Base-by-base conservation (phyloP, 768 basidiomycete genomes). In the Tephrocybe sp. region DNA sequence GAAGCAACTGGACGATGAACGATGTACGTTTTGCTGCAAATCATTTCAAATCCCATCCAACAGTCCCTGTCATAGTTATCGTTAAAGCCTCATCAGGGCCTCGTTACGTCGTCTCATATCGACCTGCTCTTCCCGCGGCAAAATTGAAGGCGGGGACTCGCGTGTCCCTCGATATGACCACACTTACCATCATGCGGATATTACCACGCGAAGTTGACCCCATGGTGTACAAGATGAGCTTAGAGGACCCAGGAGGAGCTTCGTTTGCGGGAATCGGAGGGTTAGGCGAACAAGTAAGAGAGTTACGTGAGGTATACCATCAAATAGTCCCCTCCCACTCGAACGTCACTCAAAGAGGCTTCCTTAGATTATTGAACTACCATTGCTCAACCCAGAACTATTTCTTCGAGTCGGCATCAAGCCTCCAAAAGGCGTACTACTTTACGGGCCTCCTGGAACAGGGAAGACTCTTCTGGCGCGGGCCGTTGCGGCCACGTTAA, bases 101-200 rank as follows among this genome's bases (percentile, higher is more conserved):
- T 25, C 89, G 97, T 61, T 99, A 99, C 66, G 96, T 98, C 25
- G 97, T 99, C 12, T 98, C 96, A 1, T 98, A 92, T 68, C 85
- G 97, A 38, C 94, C 93, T 7, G 84, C 94, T 11, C 80, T 98
- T 40, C 92, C 94, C n/a, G 86, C 85, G 40, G 78, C 83, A 24
- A 92, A 98, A 72, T 86, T 99, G 52, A 97, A 98, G 70, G 71
- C 90, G 4, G 93, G 93, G 44, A 92, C 92, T 3, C 90, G 97
- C 57, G 97, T 99, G 51, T 95, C 94, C 49, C 83, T 99, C 26
- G 97, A 99, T 68, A 98, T 99, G 97, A 99, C 97, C 3, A 98
- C 97, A 2, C 76, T 98, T 26, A 99, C 97, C 5, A 93, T 99
- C 64, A 98, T 99, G 94, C 90, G 97, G 32, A 96, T 98, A 46